Percentiles rank a stretch among this genome's conserved stretches.
Evolutionary conservation across 2,329 filamentous ascomycete genomes (phyloP).

Genomic region (Exserohilum rostratum): DNA sequence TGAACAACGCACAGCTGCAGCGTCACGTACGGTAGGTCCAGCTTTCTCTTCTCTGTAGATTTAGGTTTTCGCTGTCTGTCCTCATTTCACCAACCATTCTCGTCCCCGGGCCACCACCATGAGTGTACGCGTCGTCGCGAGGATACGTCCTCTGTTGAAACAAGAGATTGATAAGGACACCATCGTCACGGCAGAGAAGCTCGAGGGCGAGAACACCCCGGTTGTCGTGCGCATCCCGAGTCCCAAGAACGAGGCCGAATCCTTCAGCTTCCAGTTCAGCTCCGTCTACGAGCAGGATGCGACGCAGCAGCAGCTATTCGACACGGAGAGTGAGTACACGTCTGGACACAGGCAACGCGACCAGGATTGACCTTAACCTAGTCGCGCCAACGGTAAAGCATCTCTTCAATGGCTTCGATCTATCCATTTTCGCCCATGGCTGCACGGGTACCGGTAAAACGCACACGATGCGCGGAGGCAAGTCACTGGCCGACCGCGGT

Average conservation of each 20-base stretch:
- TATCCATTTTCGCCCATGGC: conserved; percentile 88
- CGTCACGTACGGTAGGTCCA: conserved; percentile 34
- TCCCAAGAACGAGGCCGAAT: conserved; percentile 88
- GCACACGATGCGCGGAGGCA: conserved; percentile 91
- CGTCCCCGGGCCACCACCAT: conserved; percentile 32
- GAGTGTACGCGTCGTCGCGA: conserved; percentile 84
- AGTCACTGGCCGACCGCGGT: conserved; percentile 83
- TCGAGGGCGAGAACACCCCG: conserved; percentile 50
- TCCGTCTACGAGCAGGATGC: conserved; percentile 82
- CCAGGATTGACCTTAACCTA: conserved; percentile 50
- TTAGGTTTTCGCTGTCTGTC: conserved; percentile 27
- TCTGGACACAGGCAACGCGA: conserved; percentile 2
- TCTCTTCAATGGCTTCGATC: conserved; percentile 77
- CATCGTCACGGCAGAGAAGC: conserved; percentile 71
- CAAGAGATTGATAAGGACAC: conserved; percentile 86
- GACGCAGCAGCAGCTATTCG: conserved; percentile 86
- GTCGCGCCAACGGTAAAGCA: conserved; percentile 90
- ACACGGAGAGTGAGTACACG: conserved; percentile 73
- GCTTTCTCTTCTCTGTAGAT: conserved; percentile 42
- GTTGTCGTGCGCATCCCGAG: conserved; percentile 86
- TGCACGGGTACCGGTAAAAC: conserved; percentile 95
- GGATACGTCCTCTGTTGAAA: conserved; percentile 85
- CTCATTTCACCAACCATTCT: conserved; percentile 15
- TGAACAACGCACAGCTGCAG: conserved; percentile 33
- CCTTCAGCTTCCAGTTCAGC: conserved; percentile 94